phyloP scores from a whole-genome alignment of 495 filamentous ascomycete species.

The Lophium mytilinum region DNA sequence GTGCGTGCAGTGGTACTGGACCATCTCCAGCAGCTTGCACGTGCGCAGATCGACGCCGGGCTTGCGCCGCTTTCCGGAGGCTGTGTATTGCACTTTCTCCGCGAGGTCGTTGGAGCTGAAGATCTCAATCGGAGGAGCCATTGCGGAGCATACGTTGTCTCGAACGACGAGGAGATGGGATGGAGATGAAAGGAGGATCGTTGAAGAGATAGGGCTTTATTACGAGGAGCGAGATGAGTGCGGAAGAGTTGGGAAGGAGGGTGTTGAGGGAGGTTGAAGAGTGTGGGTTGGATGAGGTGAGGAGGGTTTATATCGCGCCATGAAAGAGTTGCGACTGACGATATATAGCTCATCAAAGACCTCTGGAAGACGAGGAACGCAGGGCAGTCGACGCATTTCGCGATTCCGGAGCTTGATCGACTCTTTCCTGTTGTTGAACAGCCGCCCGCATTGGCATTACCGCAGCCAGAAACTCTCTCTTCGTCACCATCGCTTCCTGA shows the following conservation, averaged over 20 bases:
- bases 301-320: slow-evolving; percentile 25
- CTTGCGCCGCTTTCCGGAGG: slow-evolving; percentile 44
- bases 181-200: neutral
- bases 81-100: slow-evolving; percentile 40
- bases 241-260: slow-evolving; percentile 48
- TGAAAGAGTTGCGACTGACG: neutral
- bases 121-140: slow-evolving; percentile 52
- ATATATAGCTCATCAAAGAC: neutral
- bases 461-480: neutral
- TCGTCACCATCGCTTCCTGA: slow-evolving; percentile 3
- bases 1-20: slow-evolving; percentile 75
- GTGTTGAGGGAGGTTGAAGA: slow-evolving; percentile 59
- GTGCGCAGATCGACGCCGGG: slow-evolving; percentile 43
- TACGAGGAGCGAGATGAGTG: slow-evolving; percentile 29
- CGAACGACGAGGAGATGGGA: slow-evolving; percentile 1
- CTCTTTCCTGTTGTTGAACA: slow-evolving; percentile 29
- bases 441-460: neutral
- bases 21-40: slow-evolving; percentile 67
- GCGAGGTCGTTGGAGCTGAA: slow-evolving; percentile 50
- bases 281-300: slow-evolving; percentile 57
- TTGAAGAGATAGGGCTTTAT: neutral
- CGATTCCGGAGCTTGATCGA: slow-evolving; percentile 42
- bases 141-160: slow-evolving; percentile 23
- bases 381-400: slow-evolving; percentile 22
- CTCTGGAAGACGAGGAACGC: neutral